Evolutionary conservation across 2,329 filamentous ascomycete species (phyloP), one percentile per base, ranked within the genome.

Genomic region (Tolypocladium paradoxum): DNA sequence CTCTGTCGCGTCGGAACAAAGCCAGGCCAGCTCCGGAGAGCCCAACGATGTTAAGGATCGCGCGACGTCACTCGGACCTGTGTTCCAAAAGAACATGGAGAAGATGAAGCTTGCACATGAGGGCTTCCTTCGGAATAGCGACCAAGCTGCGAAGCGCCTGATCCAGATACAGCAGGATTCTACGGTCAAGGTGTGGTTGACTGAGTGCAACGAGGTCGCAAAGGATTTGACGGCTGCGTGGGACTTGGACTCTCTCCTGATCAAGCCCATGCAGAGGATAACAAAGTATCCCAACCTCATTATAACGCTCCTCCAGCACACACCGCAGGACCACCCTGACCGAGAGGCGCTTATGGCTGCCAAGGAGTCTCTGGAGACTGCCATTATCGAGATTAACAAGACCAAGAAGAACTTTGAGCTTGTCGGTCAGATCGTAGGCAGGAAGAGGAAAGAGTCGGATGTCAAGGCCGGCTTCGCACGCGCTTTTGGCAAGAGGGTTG

Each of bases 201-300:
- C 86, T 54, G 92, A 96, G 68, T 99, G 93, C 70, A 90, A 93
- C 63, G 84, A 90, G 61, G 91, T 92, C 63, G 91, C 92, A 14
- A 88, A 90, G 61, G 93, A 96, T 65, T 78, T 99, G 57, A 99
- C 93, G 0, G 83, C 85, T 29, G 92, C 93, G 0, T 99, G 93
- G 93, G 88, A 95, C 68, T 71, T 99, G 56, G 91, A 96, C 68
- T 95, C 93, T 0, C 76, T 99, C n/a, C 79, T 99, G 22, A 92
- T 99, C 65, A 99, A 99, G 69, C 93, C 93, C 2, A 91, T 95
- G 68, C 93, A 99, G 70, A 83, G 93, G 48, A 85, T 97, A 57
- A 85, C 92, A 35, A 96, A 96, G 64, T 99, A 97, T 64, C 90
- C 90, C 4, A 84, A 96, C 47, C 76, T 99, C 40, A 81, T 99